Evolutionary conservation across 2,329 filamentous ascomycete species (phyloP).

Genomic region (Trichoderma sp.): DNA sequence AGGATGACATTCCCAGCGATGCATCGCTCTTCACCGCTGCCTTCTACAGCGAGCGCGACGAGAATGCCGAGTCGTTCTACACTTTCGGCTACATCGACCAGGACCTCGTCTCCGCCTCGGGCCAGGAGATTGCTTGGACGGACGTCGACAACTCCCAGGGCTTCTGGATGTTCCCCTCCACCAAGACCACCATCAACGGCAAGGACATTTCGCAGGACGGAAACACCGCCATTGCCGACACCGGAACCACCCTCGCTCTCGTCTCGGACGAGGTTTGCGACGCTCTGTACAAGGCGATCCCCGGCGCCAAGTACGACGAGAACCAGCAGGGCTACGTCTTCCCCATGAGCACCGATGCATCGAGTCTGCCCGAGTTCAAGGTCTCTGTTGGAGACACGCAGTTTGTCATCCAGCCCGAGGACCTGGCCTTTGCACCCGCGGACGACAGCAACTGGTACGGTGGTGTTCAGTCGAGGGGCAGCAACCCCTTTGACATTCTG

Average conservation of each 20-base stretch:
- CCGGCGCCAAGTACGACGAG: slow-evolving; percentile 46
- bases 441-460: slow-evolving; percentile 18
- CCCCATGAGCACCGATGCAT: slow-evolving; percentile 34
- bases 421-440: slow-evolving; percentile 1
- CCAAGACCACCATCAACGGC: slow-evolving; percentile 32
- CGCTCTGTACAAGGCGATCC: slow-evolving; percentile 52
- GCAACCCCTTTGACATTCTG: slow-evolving; percentile 19
- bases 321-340: slow-evolving; percentile 50
- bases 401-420: slow-evolving; percentile 19
- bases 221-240: slow-evolving; percentile 55
- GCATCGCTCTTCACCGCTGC: slow-evolving; percentile 35
- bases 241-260: slow-evolving; percentile 65
- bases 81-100: slow-evolving; percentile 73
- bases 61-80: slow-evolving; percentile 54
- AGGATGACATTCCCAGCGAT: slow-evolving; percentile 46
- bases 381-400: slow-evolving; percentile 16
- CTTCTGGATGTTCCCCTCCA: slow-evolving; percentile 57
- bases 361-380: slow-evolving; percentile 13
- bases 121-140: slow-evolving; percentile 64
- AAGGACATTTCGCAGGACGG: slow-evolving; percentile 40
- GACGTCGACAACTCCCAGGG: slow-evolving; percentile 63
- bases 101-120: slow-evolving; percentile 58
- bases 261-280: slow-evolving; percentile 55
- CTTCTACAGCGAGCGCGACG: slow-evolving; percentile 43
- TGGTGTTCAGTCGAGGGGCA: slow-evolving; percentile 15